A percentile compares a stretch with the other conserved stretches of the same genome.
Conservation (phyloP, 441 rosid species). For the Adansonia rubrostipa region DNA sequence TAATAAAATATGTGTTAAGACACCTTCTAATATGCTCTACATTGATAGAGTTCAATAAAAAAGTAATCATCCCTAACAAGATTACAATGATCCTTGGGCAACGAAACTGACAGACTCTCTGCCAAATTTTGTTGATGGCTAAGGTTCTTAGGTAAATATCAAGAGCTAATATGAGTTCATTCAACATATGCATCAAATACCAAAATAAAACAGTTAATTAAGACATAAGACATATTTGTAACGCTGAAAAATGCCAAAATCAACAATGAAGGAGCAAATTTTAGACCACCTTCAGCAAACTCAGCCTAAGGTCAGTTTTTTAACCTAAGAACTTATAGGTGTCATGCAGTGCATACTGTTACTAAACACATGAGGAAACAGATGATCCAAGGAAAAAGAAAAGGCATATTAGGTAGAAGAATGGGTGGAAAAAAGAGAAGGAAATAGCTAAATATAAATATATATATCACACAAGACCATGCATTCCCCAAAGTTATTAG, state of each 20-base stretch:
- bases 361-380: background rate
- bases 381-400: background rate
- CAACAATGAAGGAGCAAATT: background rate
- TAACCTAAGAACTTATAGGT: background rate
- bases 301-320: slow-evolving; percentile 5
- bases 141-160: background rate
- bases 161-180: background rate
- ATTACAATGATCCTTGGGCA: background rate
- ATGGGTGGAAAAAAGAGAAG: background rate
- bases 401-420: background rate
- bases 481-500: slow-evolving; percentile 2
- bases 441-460: background rate
- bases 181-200: slow-evolving; percentile 11
- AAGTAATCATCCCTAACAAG: background rate
- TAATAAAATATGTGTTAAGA: background rate
- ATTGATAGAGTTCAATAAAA: background rate
- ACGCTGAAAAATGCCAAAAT: background rate
- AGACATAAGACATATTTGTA: background rate
- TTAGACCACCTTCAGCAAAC: slow-evolving; percentile 7
- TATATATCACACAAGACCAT: background rate
- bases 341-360: background rate
- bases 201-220: slow-evolving; percentile 5
- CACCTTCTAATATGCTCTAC: background rate
- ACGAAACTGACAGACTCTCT: background rate
- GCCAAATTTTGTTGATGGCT: background rate